These are phyloP conservation scores for Neurospora sp. DNA, from an alignment of 495 filamentous ascomycete species.

Conservation along the genomic window DNA sequence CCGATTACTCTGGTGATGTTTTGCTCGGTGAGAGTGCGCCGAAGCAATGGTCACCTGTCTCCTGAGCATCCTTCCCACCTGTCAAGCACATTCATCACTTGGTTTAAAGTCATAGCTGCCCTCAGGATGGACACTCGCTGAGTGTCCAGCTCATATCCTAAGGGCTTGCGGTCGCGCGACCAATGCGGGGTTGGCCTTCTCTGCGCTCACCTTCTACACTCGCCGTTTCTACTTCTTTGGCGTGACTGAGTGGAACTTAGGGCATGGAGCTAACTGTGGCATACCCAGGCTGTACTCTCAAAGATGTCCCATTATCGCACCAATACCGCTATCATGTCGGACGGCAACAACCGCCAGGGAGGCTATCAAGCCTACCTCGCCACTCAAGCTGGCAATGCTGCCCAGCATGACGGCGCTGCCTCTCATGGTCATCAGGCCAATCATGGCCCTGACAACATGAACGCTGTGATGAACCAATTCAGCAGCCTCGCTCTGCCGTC, in stretches of 20 bases:
- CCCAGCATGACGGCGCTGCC: conserved; percentile 13
- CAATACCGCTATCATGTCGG: conserved; percentile 12
- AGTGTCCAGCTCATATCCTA: not conserved
- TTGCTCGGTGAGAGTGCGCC: not conserved
- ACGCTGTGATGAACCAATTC: conserved; percentile 30
- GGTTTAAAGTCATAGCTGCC: not conserved
- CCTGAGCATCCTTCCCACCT: not conserved
- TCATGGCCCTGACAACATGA: conserved; percentile 15
- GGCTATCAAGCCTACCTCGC: conserved; percentile 13
- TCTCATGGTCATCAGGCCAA: conserved; percentile 19
- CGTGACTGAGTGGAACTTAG: not conserved
- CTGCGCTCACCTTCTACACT: not conserved
- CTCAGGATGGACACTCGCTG: not conserved
- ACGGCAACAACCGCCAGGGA: conserved; percentile 15
- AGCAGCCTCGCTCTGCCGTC: conserved; percentile 25
- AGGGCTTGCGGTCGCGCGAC: not conserved
- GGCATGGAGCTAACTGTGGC: not conserved
- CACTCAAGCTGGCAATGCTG: conserved; percentile 9
- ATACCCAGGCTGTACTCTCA: not conserved
- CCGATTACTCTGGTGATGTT: not conserved
- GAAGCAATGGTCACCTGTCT: not conserved
- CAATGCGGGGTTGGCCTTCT: not conserved
- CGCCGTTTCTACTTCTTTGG: not conserved
- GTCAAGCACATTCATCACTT: not conserved
- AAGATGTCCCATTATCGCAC: conserved; percentile 20